Conservation (phyloP, 2,329 filamentous ascomycete species). For the Trichoderma gracile region DNA sequence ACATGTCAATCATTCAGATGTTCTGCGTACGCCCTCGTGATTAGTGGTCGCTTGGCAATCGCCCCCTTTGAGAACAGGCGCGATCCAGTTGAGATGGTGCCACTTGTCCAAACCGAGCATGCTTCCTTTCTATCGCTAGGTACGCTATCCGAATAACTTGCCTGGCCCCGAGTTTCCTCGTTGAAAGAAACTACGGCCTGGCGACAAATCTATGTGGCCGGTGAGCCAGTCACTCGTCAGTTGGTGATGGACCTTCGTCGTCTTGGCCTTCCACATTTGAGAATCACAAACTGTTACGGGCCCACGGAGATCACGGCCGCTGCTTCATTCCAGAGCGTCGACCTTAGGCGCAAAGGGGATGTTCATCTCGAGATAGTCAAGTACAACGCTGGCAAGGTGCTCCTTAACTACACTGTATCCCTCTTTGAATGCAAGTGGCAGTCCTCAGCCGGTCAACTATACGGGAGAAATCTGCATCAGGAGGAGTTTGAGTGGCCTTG, state of each 20-base stretch:
- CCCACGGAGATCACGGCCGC: not conserved
- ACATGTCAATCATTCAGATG: constrained; percentile 44
- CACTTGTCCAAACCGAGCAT: not conserved
- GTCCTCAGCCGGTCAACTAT: constrained; percentile 27
- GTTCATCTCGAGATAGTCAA: no score
- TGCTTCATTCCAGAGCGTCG: not conserved
- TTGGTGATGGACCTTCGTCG: not conserved
- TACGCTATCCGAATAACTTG: not conserved
- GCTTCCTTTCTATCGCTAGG: not conserved
- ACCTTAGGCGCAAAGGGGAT: no score
- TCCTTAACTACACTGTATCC: constrained; percentile 40
- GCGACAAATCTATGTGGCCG: not conserved
- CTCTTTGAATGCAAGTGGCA: constrained; percentile 43
- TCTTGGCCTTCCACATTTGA: not conserved
- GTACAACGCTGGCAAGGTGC: not conserved
- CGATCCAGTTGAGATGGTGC: not conserved
- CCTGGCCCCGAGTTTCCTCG: not conserved
- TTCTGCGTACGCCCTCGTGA: constrained; percentile 39
- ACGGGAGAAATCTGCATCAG: constrained; percentile 28
- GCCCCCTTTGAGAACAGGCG: not conserved
- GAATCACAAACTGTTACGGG: not conserved
- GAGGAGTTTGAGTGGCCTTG: constrained; percentile 42
- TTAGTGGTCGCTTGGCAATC: constrained; percentile 40
- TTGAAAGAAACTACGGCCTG: not conserved
- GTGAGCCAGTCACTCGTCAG: not conserved